Conservation (phyloP, 345 rosid species). For the Sonneratia caseolaris region DNA sequence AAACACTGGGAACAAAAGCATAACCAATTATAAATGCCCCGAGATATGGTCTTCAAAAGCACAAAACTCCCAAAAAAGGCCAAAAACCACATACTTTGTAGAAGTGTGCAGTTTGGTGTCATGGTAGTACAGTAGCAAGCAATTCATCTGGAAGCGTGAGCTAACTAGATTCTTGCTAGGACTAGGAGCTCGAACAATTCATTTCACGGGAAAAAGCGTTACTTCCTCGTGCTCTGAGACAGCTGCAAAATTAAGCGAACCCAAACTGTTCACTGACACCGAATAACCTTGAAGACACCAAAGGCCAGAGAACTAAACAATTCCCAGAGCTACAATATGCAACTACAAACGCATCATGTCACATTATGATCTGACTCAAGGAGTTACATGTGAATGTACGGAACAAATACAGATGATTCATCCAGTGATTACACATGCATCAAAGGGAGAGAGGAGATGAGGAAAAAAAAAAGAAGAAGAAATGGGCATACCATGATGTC, state of each 20-base stretch:
- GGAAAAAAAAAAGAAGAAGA: background rate
- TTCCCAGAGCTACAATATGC: background rate
- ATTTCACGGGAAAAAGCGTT: background rate
- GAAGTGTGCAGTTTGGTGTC: no score
- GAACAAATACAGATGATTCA: background rate
- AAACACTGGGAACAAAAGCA: background rate
- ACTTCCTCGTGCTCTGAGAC: background rate
- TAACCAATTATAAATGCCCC: background rate
- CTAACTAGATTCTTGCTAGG: background rate
- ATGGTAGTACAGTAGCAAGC: no score
- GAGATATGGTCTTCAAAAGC: background rate
- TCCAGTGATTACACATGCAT: no score
- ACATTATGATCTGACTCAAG: background rate
- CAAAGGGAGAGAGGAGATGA: background rate
- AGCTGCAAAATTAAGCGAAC: background rate
- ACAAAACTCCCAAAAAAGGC: background rate
- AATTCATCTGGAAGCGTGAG: no score
- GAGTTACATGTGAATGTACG: background rate
- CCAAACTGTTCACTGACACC: background rate
- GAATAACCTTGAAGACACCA: background rate
- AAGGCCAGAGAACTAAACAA: background rate
- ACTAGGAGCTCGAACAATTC: background rate
- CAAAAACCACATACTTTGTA: background rate
- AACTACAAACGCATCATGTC: background rate
- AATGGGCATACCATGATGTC: constrained; percentile 65